Conservation (phyloP, 169 alveolate species). For the Amoebophrya sp. region DNA sequence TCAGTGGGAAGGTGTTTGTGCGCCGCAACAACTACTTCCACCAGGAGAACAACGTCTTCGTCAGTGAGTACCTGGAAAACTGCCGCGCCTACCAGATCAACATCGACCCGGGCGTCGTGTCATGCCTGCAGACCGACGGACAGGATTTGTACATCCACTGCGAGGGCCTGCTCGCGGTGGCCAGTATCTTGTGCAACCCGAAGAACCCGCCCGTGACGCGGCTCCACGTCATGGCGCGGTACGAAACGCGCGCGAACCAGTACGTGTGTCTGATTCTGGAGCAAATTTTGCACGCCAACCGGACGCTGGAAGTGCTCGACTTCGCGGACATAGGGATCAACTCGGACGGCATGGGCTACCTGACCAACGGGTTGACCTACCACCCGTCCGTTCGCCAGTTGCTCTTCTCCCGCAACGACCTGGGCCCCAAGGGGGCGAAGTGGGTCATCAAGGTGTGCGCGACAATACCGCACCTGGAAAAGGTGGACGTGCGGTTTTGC, state of each 20-base stretch:
- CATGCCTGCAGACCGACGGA: background rate
- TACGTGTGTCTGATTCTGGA: background rate
- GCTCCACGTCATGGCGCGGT: background rate
- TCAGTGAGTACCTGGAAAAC: background rate
- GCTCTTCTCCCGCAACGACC: background rate
- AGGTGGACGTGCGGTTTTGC: background rate
- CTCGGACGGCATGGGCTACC: background rate
- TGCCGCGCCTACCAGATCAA: background rate
- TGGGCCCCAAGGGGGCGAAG: background rate
- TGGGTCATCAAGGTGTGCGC: background rate
- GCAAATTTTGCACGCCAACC: background rate
- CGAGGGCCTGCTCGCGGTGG: background rate
- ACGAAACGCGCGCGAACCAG: constrained; percentile 9
- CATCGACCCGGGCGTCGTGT: constrained; percentile 14
- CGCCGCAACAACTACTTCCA: background rate
- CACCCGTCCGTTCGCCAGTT: background rate
- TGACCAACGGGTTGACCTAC: background rate
- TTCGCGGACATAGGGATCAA: background rate
- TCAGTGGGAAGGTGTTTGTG: background rate
- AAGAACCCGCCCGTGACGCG: background rate
- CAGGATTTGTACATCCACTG: background rate
- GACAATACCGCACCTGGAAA: background rate
- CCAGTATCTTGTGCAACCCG: background rate
- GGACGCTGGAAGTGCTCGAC: background rate
- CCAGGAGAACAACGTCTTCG: background rate